Evolutionary conservation across 192 early-diverging fungal species (phyloP).

Genomic region (Backusella parvicylindrica): DNA sequence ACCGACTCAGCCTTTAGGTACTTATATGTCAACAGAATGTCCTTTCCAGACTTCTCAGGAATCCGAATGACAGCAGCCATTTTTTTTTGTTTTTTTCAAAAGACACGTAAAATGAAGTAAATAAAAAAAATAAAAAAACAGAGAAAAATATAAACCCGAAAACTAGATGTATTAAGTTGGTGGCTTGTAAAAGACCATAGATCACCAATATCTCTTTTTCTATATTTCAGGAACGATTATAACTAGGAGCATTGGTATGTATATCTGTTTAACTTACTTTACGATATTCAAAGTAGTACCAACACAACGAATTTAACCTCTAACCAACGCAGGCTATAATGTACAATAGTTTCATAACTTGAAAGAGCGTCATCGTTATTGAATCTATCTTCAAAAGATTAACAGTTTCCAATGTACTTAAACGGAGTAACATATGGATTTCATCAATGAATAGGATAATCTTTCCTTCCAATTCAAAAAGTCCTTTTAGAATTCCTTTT

Average conservation of each 20-base stretch:
- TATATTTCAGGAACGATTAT: background rate
- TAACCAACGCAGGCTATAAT: slow-evolving; percentile 62
- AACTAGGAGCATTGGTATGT: background rate
- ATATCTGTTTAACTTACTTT: slow-evolving; percentile 25
- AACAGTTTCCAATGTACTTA: slow-evolving; percentile 74
- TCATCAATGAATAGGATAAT: slow-evolving; percentile 82
- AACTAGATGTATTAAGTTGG: background rate
- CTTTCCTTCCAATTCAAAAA: slow-evolving; percentile 66
- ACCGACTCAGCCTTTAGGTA: background rate
- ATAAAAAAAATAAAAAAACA: background rate
- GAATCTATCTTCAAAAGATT: slow-evolving; percentile 69
- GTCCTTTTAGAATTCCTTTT: slow-evolving; percentile 69
- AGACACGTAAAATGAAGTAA: background rate
- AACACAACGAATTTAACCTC: slow-evolving; percentile 68
- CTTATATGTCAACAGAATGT: slow-evolving; percentile 18
- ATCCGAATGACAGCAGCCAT: slow-evolving; percentile 25
- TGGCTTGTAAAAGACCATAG: background rate
- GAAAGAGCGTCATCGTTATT: background rate
- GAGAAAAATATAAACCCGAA: background rate
- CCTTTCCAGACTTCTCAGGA: slow-evolving; percentile 21
- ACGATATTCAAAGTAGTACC: slow-evolving; percentile 80
- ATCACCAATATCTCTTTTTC: background rate
- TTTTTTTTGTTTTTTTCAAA: too few species aligned
- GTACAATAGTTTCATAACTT: background rate
- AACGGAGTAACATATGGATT: slow-evolving; percentile 69